A percentile compares a stretch with the other conserved stretches of the same genome.
These are phyloP conservation scores for Termitomyces sp. DNA, from an alignment of 768 basidiomycete species.

Conservation along the genomic window DNA sequence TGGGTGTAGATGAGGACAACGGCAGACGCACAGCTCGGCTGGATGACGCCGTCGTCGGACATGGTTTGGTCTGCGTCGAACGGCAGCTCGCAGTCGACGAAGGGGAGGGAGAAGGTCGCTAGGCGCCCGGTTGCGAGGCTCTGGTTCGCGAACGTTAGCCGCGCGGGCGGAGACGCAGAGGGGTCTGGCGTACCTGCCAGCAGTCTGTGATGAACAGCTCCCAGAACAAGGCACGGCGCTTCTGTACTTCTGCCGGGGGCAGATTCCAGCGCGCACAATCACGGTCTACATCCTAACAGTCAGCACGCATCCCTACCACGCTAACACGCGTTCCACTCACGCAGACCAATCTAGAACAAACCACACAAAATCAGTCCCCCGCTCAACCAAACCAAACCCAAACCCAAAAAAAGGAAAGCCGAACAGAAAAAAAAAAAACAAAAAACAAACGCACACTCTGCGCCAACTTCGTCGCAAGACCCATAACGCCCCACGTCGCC, in stretches of 20 bases:
- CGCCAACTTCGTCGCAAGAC: constrained; percentile 58
- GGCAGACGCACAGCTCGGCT: constrained; percentile 51
- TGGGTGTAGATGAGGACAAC: too few relatives aligned
- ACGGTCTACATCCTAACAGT: constrained; percentile 38
- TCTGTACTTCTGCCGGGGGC: constrained; percentile 57
- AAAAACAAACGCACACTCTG: constrained; percentile 52
- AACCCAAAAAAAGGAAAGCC: background rate
- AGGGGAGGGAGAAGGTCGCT: constrained; percentile 64
- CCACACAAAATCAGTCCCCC: too few relatives aligned
- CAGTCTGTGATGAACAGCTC: constrained; percentile 70
- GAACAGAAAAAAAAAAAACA: background rate
- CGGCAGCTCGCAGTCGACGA: constrained; percentile 69
- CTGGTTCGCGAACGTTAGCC: constrained; percentile 23
- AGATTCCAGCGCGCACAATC: constrained; percentile 71
- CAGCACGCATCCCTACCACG: background rate
- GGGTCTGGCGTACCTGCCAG: constrained; percentile 67
- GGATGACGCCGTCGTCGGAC: constrained; percentile 49
- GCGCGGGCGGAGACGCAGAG: too few relatives aligned
- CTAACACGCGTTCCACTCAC: constrained; percentile 30
- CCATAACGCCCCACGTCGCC: constrained; percentile 62
- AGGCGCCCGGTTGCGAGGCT: constrained; percentile 67
- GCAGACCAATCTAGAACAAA: constrained; percentile 53
- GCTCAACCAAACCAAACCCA: too few relatives aligned
- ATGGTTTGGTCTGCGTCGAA: constrained; percentile 54
- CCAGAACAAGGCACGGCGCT: constrained; percentile 68